These are phyloP conservation scores for Neoscytalidium dimidiatum DNA, from an alignment of 2,329 filamentous ascomycete genomes.

Conservation along the genomic window DNA sequence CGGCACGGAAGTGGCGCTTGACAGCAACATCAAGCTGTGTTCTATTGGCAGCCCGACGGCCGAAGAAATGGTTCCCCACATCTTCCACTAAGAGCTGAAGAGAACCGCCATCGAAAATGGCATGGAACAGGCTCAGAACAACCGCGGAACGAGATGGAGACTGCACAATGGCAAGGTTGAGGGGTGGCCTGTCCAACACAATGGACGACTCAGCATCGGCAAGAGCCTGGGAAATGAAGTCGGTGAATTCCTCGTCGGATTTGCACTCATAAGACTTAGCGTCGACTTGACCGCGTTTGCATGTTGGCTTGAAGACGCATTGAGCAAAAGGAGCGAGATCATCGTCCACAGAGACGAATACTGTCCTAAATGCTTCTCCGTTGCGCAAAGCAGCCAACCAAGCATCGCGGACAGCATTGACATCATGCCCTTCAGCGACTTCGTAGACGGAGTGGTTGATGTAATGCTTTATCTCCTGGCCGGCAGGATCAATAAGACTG, in stretches of 20 bases:
- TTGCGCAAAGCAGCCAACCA: constrained; percentile 9
- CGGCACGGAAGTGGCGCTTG: constrained; percentile 50
- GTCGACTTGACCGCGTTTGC: background rate
- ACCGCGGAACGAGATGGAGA: constrained; percentile 32
- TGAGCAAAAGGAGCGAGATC: constrained; percentile 19
- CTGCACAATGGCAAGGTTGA: constrained; percentile 18
- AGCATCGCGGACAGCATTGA: background rate
- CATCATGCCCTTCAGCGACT: background rate
- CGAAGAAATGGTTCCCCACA: constrained; percentile 59
- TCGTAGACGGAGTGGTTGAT: constrained; percentile 20
- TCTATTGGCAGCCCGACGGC: constrained; percentile 46
- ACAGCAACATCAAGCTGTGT: constrained; percentile 64
- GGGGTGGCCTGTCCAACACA: background rate
- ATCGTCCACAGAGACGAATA: constrained; percentile 16
- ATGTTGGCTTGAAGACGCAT: constrained; percentile 7
- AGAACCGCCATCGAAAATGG: constrained; percentile 78
- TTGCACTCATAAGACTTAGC: background rate
- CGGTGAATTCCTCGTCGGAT: background rate
- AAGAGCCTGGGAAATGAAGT: background rate
- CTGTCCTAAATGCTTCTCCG: constrained; percentile 10
- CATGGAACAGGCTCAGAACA: constrained; percentile 65
- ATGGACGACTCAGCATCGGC: constrained; percentile 15
- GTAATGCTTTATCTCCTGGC: background rate
- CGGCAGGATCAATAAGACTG: background rate
- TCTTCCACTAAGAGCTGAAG: constrained; percentile 68